These are phyloP conservation scores for Fusarium newnesense DNA, from an alignment of 2,329 filamentous ascomycete genomes.

Conservation along the genomic window DNA sequence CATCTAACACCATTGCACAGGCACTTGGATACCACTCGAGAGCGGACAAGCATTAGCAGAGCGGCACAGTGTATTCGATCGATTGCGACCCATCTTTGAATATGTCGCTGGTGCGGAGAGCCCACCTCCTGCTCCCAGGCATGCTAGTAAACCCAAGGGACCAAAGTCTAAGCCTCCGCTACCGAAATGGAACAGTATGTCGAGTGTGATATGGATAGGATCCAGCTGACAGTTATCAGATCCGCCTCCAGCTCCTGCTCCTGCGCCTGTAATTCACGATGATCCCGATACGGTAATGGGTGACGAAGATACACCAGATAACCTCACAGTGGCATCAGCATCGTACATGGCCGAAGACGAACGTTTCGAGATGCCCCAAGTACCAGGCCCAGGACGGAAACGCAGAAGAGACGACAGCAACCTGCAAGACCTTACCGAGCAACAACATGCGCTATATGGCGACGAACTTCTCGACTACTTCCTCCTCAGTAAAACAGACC, in stretches of 20 bases:
- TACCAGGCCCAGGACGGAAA: conserved; percentile 72
- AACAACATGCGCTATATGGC: conserved; percentile 89
- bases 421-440: conserved; percentile 73
- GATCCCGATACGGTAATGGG: conserved; percentile 72
- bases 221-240: conserved; percentile 30
- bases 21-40: conserved; percentile 94
- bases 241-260: conserved; percentile 38
- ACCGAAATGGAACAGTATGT: conserved; percentile 64
- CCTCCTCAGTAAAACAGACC: conserved; percentile 83
- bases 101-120: conserved; percentile 85
- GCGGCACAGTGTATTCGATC: conserved; percentile 87
- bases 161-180: conserved; percentile 65
- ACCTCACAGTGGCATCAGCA: conserved; percentile 83
- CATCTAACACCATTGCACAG: conserved; percentile 54
- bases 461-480: conserved; percentile 97
- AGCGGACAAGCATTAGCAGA: conserved; percentile 84
- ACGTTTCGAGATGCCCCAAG: conserved; percentile 75
- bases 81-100: conserved; percentile 88
- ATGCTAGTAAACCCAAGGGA: conserved; percentile 86
- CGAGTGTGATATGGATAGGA: neutral
- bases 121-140: conserved; percentile 92
- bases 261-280: conserved; percentile 55
- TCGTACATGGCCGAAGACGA: conserved; percentile 89
- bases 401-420: conserved; percentile 75
- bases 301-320: conserved; percentile 85